Evolutionary conservation across 805 yeast genomes (phyloP).

Genomic region (Zygosaccharomyces bailii): DNA sequence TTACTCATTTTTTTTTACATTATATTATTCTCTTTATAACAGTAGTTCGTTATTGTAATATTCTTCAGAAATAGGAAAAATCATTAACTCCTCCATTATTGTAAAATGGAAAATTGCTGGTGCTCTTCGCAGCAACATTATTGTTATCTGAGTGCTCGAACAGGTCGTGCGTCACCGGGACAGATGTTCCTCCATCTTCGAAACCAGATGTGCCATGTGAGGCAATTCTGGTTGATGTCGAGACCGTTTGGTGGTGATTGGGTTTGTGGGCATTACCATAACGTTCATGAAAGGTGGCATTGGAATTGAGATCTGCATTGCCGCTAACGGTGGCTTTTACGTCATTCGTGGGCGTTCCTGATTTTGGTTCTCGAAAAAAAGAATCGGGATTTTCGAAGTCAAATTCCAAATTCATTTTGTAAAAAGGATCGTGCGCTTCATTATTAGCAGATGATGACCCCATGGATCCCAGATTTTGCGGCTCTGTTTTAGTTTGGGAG

Average conservation of each 20-base stretch:
- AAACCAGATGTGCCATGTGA: slow-evolving; percentile 14
- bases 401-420: slow-evolving; percentile 26
- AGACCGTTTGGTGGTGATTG: too few species aligned
- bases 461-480: not conserved
- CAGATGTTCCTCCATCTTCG: slow-evolving; percentile 9
- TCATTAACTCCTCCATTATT: slow-evolving; percentile 11
- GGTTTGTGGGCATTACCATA: not conserved
- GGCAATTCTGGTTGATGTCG: slow-evolving; percentile 9
- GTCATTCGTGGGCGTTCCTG: not conserved
- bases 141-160: not conserved
- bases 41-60: too few species aligned
- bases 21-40: not conserved
- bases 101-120: slow-evolving; percentile 4
- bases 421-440: not conserved
- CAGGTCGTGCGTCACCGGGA: slow-evolving; percentile 3
- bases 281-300: not conserved
- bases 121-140: slow-evolving; percentile 1
- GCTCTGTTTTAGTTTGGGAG: not conserved
- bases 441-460: not conserved
- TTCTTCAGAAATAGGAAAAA: slow-evolving; percentile 8
- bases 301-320: not conserved
- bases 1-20: not conserved
- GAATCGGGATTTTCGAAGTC: slow-evolving; percentile 27
- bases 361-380: slow-evolving; percentile 20
- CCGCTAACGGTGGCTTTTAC: not conserved